Evolutionary conservation across 164 flowering plant species (phyloP).

Genomic region (Brasenia schreberi): DNA sequence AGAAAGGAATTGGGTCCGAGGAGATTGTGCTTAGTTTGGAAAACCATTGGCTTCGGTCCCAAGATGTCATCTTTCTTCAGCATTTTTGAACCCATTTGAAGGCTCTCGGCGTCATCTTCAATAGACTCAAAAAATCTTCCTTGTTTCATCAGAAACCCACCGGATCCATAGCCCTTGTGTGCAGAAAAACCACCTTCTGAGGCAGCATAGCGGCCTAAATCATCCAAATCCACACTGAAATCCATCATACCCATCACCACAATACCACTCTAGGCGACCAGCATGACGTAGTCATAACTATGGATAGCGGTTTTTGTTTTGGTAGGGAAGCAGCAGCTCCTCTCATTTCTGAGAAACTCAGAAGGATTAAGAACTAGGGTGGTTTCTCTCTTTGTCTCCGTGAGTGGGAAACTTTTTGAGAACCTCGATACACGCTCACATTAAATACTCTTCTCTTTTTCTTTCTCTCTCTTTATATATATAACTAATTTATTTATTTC

Average conservation of each 20-base stretch:
- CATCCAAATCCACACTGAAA: conserved; percentile 41
- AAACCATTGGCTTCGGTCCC: conserved; percentile 27
- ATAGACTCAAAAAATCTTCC: background rate
- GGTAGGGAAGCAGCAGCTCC: background rate
- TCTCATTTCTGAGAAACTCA: background rate
- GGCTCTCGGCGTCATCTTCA: conserved; percentile 20
- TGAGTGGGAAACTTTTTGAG: too few relatives aligned
- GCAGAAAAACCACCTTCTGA: conserved; percentile 21
- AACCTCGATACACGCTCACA: too few relatives aligned
- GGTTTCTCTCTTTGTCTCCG: background rate
- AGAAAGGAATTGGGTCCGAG: conserved; percentile 33
- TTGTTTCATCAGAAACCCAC: conserved; percentile 4
- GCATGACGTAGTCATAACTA: conserved; percentile 14
- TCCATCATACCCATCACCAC: conserved; percentile 27
- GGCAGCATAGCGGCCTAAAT: conserved; percentile 15
- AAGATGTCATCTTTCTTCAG: conserved; percentile 30
- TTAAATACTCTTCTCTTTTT: too few relatives aligned
- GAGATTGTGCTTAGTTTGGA: conserved; percentile 17
- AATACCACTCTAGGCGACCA: conserved; percentile 7
- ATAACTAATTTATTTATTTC: too few relatives aligned
- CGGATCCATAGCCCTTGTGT: conserved; percentile 23
- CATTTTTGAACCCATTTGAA: conserved; percentile 43
- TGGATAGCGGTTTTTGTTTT: background rate
- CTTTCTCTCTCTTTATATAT: too few relatives aligned
- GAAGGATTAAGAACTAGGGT: background rate